Percentiles rank a stretch among this genome's conserved stretches.
Evolutionary conservation across 768 basidiomycete genomes (phyloP).

Genomic region (Leccinum longicurvipes): DNA sequence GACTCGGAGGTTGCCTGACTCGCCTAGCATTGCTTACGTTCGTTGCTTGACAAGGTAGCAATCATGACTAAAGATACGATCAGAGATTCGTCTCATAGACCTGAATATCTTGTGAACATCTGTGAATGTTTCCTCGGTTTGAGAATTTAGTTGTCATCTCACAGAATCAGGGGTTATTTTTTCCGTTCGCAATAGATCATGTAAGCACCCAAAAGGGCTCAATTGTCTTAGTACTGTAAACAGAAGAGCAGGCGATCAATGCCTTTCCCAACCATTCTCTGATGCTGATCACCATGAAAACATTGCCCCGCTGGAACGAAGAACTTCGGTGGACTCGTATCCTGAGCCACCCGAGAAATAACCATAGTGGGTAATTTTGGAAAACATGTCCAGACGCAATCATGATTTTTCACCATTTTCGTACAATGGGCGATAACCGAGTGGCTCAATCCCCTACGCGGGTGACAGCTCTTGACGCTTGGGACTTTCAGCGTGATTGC

Average conservation of each 20-base stretch:
- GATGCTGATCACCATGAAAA: neutral
- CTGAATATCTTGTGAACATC: neutral
- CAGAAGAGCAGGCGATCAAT: conserved; percentile 1
- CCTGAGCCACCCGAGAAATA: conserved; percentile 12
- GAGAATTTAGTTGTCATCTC: neutral
- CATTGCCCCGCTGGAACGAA: neutral
- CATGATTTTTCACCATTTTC: conserved; percentile 12
- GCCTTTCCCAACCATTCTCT: neutral
- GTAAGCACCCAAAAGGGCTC: conserved; percentile 3
- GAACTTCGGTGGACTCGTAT: neutral
- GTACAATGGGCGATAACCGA: conserved; percentile 13
- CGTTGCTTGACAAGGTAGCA: too few species aligned
- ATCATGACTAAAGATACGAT: neutral
- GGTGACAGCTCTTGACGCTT: conserved; percentile 2
- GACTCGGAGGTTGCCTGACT: too few species aligned
- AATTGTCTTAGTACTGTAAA: conserved; percentile 9
- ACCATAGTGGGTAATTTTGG: conserved; percentile 10
- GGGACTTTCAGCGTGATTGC: conserved; percentile 20
- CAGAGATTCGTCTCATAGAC: neutral
- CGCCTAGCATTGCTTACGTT: too few species aligned
- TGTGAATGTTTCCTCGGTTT: neutral
- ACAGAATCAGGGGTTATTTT: neutral
- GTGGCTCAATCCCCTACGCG: conserved; percentile 19
- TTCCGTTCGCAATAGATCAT: neutral
- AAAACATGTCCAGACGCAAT: conserved; percentile 23